These are phyloP conservation scores for Thecaphora thlaspeos DNA, from an alignment of 1,284 basidiomycete species.

Conservation along the genomic window DNA sequence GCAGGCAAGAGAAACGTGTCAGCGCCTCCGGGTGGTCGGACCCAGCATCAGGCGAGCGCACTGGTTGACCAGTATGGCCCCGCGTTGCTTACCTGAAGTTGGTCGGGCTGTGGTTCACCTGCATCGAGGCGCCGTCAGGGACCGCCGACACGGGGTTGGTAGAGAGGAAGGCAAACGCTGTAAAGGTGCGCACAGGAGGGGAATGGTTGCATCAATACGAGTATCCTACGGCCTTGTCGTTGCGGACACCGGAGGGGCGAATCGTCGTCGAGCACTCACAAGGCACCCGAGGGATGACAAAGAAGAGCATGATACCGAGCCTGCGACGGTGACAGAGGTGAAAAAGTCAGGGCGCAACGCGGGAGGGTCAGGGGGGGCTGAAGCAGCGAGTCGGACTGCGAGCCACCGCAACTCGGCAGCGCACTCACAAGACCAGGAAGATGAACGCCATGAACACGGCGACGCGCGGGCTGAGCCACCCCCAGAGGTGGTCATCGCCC, in stretches of 20 bases:
- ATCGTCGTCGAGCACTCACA: too few relatives aligned
- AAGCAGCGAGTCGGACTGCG: too few relatives aligned
- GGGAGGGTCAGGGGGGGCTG: too few relatives aligned
- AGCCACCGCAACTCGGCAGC: too few relatives aligned
- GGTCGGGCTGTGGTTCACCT: slow-evolving; percentile 28
- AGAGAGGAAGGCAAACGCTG: slow-evolving; percentile 31
- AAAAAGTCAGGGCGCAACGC: slow-evolving; percentile 1
- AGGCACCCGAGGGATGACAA: slow-evolving; percentile 51
- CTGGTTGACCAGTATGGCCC: too few relatives aligned
- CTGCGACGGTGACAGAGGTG: neutral
- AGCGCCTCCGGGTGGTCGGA: too few relatives aligned
- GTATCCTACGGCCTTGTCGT: too few relatives aligned
- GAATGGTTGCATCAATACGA: too few relatives aligned
- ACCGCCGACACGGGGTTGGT: slow-evolving; percentile 34
- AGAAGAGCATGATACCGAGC: slow-evolving; percentile 41
- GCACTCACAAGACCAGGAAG: slow-evolving; percentile 8
- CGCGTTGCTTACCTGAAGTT: slow-evolving; percentile 14
- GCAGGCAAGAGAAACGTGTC: too few relatives aligned
- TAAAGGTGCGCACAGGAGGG: too few relatives aligned
- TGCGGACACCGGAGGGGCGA: too few relatives aligned
- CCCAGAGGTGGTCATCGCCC: slow-evolving; percentile 40
- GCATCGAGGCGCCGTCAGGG: slow-evolving; percentile 42
- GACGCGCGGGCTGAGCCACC: slow-evolving; percentile 34
- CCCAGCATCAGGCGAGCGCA: too few relatives aligned
- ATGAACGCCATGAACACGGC: slow-evolving; percentile 45